Percentiles rank a stretch among this genome's conserved stretches.
Conservation (phyloP, 2,329 filamentous ascomycete genomes). For the Apiospora koreana region DNA sequence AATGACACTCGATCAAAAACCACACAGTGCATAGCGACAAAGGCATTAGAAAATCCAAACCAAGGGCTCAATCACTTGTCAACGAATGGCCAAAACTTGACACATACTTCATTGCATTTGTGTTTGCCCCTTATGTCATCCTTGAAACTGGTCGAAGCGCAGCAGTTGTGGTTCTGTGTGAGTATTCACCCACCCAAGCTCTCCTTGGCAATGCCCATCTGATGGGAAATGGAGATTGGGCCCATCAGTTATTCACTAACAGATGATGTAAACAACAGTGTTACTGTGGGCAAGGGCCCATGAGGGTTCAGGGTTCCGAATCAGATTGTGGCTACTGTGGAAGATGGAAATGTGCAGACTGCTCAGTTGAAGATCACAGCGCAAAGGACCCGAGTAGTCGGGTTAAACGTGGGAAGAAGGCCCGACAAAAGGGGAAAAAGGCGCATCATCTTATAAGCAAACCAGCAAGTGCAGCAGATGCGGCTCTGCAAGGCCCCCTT, state of each 20-base stretch:
- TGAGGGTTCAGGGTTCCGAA: no score
- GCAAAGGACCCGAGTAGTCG: not conserved
- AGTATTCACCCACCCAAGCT: not conserved
- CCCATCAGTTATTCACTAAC: no score
- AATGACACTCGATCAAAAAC: no score
- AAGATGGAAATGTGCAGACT: not conserved
- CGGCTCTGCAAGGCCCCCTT: not conserved
- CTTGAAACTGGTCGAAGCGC: not conserved
- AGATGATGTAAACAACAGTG: not conserved
- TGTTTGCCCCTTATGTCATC: not conserved
- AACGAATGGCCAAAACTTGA: not conserved
- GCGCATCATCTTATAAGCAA: not conserved
- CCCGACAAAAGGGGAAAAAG: not conserved
- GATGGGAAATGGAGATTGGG: no score
- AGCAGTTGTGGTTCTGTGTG: not conserved
- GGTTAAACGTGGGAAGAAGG: not conserved
- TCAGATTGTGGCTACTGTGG: not conserved
- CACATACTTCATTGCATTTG: not conserved
- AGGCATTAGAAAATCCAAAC: not conserved
- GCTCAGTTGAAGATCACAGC: not conserved
- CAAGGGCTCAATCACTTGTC: not conserved
- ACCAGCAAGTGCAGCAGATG: not conserved
- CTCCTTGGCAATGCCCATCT: not conserved
- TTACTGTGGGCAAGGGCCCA: not conserved
- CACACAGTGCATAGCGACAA: no score